Evolutionary conservation across 345 rosid species (phyloP), one percentile per base, ranked within the genome.

Genomic region (Hirschfeldia incana): DNA sequence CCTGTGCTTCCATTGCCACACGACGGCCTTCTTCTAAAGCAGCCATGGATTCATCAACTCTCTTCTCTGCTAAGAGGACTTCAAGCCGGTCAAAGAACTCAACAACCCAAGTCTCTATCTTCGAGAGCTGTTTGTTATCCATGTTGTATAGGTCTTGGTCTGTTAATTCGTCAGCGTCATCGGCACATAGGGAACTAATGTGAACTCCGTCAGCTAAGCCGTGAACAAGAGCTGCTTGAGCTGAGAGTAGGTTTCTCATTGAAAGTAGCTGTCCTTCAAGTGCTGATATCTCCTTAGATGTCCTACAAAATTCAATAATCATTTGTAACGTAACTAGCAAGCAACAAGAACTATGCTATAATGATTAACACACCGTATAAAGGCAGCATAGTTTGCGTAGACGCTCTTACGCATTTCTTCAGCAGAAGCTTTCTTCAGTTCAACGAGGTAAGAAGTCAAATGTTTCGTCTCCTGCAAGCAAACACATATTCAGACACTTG

Each of bases 391-490:
- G 83, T 94, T 94, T 11, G 97, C 98, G 69, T 91, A 94, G 79
- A 92, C 98, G 73, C 97, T 87, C 75, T 67, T 91, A 66, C 97
- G 97, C 98, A 94, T 94, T 88, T 94, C 98, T 86, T 94, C 98
- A 0, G 97, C 97, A 34, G 97, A 94, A 3, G 97, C 97, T 85
- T 86, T 94, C 92, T 90, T 92, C 53, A 94, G 73, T 46, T 91
- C 97, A 32, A 85, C 76, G 17, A 94, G 92, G 77, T 83, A 70
- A 61, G 89, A 83, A 60, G 89, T 85, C 67, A 87, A 36, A 78
- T 87, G 95, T 81, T 73, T 89, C 59, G 94, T 85, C 80, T 92
- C 97, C 97, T 94, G 82, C 17, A 27, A 76, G 34, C 59, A 80
- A 69, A 37, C 36, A 59, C 66, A 46, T 11, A 36, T 55, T 60